phyloP scores from a whole-genome alignment of 495 filamentous ascomycete species.

The Xanthoparmelia taractica region DNA sequence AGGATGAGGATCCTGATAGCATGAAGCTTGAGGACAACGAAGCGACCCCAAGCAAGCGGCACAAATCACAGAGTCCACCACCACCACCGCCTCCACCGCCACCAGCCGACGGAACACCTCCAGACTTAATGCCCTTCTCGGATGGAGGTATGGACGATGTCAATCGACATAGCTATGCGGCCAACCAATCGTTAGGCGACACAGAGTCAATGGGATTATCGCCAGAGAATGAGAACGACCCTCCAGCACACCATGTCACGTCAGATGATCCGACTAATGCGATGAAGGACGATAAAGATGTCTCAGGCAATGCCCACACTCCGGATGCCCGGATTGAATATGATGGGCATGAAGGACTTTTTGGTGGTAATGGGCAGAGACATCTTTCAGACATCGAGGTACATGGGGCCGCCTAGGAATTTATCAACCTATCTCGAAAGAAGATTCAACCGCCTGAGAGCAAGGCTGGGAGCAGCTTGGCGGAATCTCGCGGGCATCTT shows the following conservation, averaged over 20 bases:
- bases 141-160: constrained; percentile 6
- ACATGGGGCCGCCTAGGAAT: constrained; percentile 9
- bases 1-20: constrained; percentile 27
- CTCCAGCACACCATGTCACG: constrained; percentile 4
- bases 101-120: constrained; percentile 19
- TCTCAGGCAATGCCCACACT: constrained; percentile 7
- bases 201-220: not conserved
- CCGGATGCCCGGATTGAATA: constrained; percentile 3
- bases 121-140: not conserved
- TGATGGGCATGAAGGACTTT: constrained; percentile 3
- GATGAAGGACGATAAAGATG: not conserved
- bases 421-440: not conserved
- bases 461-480: not conserved
- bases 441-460: not conserved
- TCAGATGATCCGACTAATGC: not conserved
- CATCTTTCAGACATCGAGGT: constrained; percentile 6
- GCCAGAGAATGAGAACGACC: not conserved
- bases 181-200: not conserved
- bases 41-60: constrained; percentile 31
- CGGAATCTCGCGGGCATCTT: not conserved
- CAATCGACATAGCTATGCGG: not conserved
- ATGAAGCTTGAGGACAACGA: constrained; percentile 27
- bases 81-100: constrained; percentile 43
- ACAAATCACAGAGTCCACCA: constrained; percentile 32
- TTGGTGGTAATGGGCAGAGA: not conserved